A percentile compares a stretch with the other conserved stretches of the same genome.
phyloP scores from a whole-genome alignment of 257 asterid species.

The Solanum medicagineum region DNA sequence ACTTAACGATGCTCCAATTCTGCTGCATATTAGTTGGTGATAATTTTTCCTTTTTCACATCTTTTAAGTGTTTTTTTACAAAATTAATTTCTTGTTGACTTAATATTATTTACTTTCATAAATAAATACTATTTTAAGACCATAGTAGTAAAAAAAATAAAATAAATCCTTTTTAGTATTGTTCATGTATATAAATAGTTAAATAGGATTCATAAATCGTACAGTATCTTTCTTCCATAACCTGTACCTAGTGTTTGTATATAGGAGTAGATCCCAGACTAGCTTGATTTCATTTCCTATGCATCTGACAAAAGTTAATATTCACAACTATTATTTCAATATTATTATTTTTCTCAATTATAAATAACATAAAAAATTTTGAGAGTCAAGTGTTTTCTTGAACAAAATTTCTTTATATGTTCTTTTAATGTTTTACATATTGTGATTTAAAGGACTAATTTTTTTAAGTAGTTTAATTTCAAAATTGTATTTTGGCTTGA shows the following conservation, averaged over 20 bases:
- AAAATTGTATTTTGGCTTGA: too few relatives aligned
- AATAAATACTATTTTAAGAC: too few relatives aligned
- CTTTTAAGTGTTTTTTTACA: too few relatives aligned
- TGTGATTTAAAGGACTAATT: too few relatives aligned
- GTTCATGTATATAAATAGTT: background rate
- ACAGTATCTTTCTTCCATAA: background rate
- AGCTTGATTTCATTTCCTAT: conserved; percentile 23
- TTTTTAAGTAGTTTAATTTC: too few relatives aligned
- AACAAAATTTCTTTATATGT: too few relatives aligned
- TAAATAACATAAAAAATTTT: background rate
- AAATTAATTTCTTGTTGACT: too few relatives aligned
- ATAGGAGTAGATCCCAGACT: conserved; percentile 28
- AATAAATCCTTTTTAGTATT: background rate
- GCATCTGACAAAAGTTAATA: conserved; percentile 8
- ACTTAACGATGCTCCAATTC: too few relatives aligned
- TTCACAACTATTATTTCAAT: conserved; percentile 1
- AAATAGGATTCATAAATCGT: conserved; percentile 1
- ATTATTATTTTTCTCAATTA: background rate
- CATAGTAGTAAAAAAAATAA: background rate
- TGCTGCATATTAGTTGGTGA: too few relatives aligned
- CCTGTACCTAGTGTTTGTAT: conserved; percentile 4
- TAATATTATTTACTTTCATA: too few relatives aligned
- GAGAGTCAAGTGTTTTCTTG: fast-evolving
- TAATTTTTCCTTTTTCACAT: too few relatives aligned
- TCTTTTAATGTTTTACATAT: too few relatives aligned